A percentile compares a stretch with the other conserved stretches of the same genome.
Conservation (phyloP, 139 green algal species). For the Ettlia oleoabundans region DNA sequence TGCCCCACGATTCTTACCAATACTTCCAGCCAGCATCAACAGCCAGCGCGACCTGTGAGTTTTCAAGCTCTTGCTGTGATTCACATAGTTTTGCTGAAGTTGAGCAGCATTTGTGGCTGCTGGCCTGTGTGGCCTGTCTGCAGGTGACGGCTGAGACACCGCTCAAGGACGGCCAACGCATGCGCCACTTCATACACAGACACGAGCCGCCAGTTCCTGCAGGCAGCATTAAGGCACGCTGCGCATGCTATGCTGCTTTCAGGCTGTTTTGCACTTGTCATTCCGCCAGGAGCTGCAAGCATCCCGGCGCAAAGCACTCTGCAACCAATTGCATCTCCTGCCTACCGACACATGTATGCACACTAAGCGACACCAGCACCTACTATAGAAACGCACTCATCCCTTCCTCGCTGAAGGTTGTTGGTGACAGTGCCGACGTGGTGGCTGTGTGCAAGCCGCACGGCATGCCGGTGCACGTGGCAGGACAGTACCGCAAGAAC, state of each 20-base stretch:
- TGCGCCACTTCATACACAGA: slow-evolving; percentile 83
- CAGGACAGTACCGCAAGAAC: slow-evolving; percentile 95
- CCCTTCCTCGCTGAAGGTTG: too few species aligned
- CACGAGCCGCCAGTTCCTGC: slow-evolving; percentile 86
- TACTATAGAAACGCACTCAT: too few species aligned
- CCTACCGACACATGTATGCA: too few species aligned
- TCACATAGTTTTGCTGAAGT: neutral
- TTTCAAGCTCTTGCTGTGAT: neutral
- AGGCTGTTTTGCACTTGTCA: too few species aligned
- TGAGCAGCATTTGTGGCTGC: neutral
- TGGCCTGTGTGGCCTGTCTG: neutral
- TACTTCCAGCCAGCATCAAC: too few species aligned
- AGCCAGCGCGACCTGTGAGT: neutral
- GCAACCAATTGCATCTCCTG: too few species aligned
- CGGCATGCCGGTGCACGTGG: slow-evolving; percentile 87
- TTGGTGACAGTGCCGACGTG: slow-evolving; percentile 39
- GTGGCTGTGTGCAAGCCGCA: slow-evolving; percentile 85
- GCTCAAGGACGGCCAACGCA: slow-evolving; percentile 57
- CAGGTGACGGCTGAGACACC: slow-evolving; percentile 31
- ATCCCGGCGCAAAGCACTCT: too few species aligned
- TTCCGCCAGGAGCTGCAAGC: too few species aligned
- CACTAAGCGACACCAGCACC: too few species aligned
- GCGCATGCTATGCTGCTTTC: too few species aligned
- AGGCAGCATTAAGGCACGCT: slow-evolving; percentile 36
- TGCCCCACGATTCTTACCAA: too few species aligned